Conservation (phyloP, 139 green algal species). For the Coelastrella sp. region DNA sequence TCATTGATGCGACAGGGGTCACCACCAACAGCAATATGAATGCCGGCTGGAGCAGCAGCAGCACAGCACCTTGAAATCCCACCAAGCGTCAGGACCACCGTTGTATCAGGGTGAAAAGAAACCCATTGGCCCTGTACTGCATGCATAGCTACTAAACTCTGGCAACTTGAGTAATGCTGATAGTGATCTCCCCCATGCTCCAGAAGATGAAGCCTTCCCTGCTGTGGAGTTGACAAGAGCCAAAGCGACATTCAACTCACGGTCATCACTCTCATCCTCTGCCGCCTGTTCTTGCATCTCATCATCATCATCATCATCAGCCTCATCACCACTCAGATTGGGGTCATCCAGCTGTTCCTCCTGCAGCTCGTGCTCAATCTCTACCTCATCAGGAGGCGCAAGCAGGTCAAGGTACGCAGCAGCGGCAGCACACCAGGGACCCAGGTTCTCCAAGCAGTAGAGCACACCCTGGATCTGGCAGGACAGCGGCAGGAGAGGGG, state of each 20-base stretch:
- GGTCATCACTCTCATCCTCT: neutral
- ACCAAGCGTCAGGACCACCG: neutral
- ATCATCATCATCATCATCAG: neutral
- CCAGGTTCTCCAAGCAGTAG: neutral
- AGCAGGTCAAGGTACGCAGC: slow-evolving; percentile 40
- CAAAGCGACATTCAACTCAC: neutral
- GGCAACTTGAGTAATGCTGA: no score
- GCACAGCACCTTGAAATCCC: neutral
- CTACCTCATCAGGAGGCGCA: neutral
- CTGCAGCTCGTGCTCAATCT: neutral
- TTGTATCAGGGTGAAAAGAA: neutral
- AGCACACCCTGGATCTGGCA: slow-evolving; percentile 29
- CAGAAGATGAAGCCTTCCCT: neutral
- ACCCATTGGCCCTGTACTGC: neutral
- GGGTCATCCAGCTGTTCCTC: neutral
- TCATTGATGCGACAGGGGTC: slow-evolving; percentile 17
- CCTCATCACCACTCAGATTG: neutral
- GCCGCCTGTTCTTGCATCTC: neutral
- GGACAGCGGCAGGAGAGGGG: neutral
- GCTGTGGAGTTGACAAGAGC: neutral
- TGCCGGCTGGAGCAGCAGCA: neutral
- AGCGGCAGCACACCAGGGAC: slow-evolving; percentile 39
- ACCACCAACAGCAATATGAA: neutral
- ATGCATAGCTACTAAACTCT: neutral
- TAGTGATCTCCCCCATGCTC: neutral